A percentile compares a stretch with the other conserved stretches of the same genome.
These are phyloP conservation scores for Ambrosiella beaveri DNA, from an alignment of 2,329 filamentous ascomycete genomes.

Conservation along the genomic window DNA sequence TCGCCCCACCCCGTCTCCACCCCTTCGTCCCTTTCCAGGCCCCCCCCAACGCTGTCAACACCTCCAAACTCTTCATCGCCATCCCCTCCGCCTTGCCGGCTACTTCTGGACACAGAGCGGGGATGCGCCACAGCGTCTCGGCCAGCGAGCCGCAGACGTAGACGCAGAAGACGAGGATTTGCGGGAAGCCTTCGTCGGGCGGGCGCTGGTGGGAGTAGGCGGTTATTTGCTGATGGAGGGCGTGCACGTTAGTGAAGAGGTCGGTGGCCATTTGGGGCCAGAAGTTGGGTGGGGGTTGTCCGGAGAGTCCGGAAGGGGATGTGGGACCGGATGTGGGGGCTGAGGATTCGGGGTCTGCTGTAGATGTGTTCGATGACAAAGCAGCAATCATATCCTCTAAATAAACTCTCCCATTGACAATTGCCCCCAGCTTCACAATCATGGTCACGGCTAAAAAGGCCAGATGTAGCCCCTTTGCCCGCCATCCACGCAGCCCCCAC, in stretches of 20 bases:
- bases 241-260: slow-evolving; percentile 21
- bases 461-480: slow-evolving; percentile 20
- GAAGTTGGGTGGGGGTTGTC: slow-evolving; percentile 16
- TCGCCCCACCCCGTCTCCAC: slow-evolving; percentile 13
- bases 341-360: slow-evolving; percentile 11
- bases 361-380: slow-evolving; percentile 6
- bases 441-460: slow-evolving; percentile 22
- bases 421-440: slow-evolving; percentile 22
- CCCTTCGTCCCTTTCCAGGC: slow-evolving; percentile 17
- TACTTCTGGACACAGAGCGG: slow-evolving; percentile 17
- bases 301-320: background rate
- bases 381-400: slow-evolving; percentile 18
- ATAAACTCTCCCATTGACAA: slow-evolving; percentile 21
- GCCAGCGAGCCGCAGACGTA: slow-evolving; percentile 25
- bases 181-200: slow-evolving; percentile 20
- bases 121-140: slow-evolving; percentile 19
- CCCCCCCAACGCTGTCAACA: slow-evolving; percentile 16
- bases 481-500: slow-evolving; percentile 23
- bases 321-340: too few relatives aligned
- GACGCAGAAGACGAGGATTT: slow-evolving; percentile 24
- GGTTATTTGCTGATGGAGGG: slow-evolving; percentile 22
- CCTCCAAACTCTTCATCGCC: slow-evolving; percentile 16
- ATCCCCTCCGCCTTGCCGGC: slow-evolving; percentile 17
- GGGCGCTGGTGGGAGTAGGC: slow-evolving; percentile 18
- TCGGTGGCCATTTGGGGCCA: slow-evolving; percentile 19